A percentile compares a stretch with the other conserved stretches of the same genome.
These are phyloP conservation scores for Cryptococcus hybrid DNA, from an alignment of 1,284 basidiomycete genomes.

Conservation along the genomic window DNA sequence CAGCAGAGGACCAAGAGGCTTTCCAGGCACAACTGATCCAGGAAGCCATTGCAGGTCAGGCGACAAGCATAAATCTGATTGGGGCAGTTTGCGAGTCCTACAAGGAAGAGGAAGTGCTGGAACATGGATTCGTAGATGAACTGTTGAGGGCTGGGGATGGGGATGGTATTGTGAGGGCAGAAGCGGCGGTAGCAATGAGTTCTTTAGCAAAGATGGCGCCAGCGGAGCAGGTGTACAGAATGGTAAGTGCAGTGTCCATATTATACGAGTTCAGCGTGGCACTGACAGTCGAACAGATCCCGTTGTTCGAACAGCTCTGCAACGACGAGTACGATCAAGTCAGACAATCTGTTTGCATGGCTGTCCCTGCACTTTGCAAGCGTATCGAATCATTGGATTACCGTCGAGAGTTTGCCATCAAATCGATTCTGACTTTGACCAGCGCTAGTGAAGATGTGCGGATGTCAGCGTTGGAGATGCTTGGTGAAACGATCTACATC, in stretches of 20 bases:
- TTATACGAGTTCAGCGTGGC: background rate
- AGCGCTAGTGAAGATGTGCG: conserved; percentile 67
- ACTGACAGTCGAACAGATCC: conserved; percentile 58
- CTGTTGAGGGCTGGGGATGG: conserved; percentile 76
- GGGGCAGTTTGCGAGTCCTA: conserved; percentile 59
- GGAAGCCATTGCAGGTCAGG: conserved; percentile 80
- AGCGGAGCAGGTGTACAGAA: conserved; percentile 62
- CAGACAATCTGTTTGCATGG: conserved; percentile 82
- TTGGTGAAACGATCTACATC: conserved; percentile 87
- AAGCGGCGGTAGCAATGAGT: conserved; percentile 85
- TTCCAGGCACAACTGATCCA: conserved; percentile 49
- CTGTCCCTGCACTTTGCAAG: conserved; percentile 74
- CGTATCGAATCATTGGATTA: conserved; percentile 58
- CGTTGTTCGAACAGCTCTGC: conserved; percentile 70
- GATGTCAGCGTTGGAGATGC: conserved; percentile 77
- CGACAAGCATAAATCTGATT: conserved; percentile 91
- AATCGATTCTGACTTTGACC: conserved; percentile 64
- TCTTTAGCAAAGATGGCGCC: conserved; percentile 82
- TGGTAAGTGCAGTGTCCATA: conserved; percentile 57
- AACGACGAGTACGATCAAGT: conserved; percentile 78
- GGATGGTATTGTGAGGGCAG: conserved; percentile 77
- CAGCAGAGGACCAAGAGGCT: conserved; percentile 20
- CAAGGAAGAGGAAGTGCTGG: conserved; percentile 60
- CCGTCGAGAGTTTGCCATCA: conserved; percentile 63
- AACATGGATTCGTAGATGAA: conserved; percentile 71